Base-by-base conservation (phyloP, 2,329 filamentous ascomycete species). In the Akanthomyces lecanii region DNA sequence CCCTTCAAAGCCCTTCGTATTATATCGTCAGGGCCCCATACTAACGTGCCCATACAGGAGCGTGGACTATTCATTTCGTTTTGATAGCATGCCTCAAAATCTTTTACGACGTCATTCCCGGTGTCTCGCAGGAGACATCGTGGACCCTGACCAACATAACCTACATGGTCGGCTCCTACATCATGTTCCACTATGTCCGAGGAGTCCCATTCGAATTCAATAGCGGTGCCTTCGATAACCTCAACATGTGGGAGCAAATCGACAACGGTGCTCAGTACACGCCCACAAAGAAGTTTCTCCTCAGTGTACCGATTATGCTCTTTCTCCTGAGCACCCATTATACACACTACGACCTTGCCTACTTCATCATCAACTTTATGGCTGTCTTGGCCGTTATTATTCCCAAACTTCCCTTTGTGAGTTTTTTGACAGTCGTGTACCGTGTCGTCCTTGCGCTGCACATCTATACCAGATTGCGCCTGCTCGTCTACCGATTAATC, bases 231-330 rank as follows among this genome's bases (percentile, higher is more conserved):
- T 99, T 98, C 77, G 95, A 99, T 82, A 98, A 99, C 77, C 84
- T 99, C 73, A 99, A 98, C 81, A 98, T 99, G 95, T 99, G 95
- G 95, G 95, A 99, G 81, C 95, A 99, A 80, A 99, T 99, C 76
- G 95, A 99, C 81, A 96, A 98, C 72, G 95, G 95, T 53, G 95
- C 95, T 70, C 95, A 99, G 77, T 99, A 98, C 80, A 99, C 95
- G 0, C 95, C 95, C 4, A 91, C 95, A 68, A 99, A 99, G 83
- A 99, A 99, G 78, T 99, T 99, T 73, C 82, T 99, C 64, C 87
- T 98, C 70, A 92, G 89, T 71, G 94, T 98, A 40, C 95, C 95
- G 45, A 96, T 99, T 71, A 85, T 93, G 67, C 84, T 99, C 67
- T 99, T 99, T 76, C 84, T 99, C 62, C 82, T 98, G 71, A 98